Conservation (phyloP, 2,329 filamentous ascomycete genomes). For the Clonostachys chloroleuca region DNA sequence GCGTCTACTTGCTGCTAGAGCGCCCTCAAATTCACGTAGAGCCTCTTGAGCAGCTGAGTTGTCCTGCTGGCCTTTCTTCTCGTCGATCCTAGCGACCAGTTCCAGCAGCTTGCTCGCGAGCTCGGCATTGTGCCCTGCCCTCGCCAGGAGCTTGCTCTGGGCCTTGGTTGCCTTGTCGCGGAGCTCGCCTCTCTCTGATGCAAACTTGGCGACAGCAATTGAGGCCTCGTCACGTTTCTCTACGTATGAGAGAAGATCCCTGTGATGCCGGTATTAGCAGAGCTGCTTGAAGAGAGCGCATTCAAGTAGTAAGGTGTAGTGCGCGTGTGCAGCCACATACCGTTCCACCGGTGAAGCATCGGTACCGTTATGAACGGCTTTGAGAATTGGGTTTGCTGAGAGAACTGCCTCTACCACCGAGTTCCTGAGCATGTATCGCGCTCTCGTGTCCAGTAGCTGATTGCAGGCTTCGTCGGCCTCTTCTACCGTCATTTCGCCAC, state of each 20-base stretch:
- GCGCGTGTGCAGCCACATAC: constrained; percentile 32
- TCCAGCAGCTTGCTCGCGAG: constrained; percentile 59
- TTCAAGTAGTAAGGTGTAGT: neutral
- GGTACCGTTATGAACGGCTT: constrained; percentile 68
- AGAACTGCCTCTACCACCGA: constrained; percentile 66
- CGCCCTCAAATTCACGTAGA: constrained; percentile 51
- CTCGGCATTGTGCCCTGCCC: constrained; percentile 56
- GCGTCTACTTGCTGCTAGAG: constrained; percentile 58
- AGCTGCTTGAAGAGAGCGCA: neutral
- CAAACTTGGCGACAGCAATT: constrained; percentile 56
- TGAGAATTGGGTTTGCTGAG: constrained; percentile 70
- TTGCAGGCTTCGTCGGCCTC: constrained; percentile 55
- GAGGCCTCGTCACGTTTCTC: constrained; percentile 65
- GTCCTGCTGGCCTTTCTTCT: constrained; percentile 29
- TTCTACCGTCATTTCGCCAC: constrained; percentile 29
- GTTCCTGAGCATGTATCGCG: constrained; percentile 65
- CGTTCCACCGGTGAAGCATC: constrained; percentile 63
- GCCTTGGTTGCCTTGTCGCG: constrained; percentile 48
- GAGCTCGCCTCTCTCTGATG: constrained; percentile 44
- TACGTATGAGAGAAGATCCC: constrained; percentile 63
- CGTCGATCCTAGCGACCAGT: constrained; percentile 53
- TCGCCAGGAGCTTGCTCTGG: constrained; percentile 52
- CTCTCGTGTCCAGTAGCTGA: constrained; percentile 65
- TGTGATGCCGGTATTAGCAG: constrained; percentile 20
- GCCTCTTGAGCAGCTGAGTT: neutral